These are phyloP conservation scores for Talaromyces sp. DNA, from an alignment of 2,329 filamentous ascomycete genomes.

Conservation along the genomic window DNA sequence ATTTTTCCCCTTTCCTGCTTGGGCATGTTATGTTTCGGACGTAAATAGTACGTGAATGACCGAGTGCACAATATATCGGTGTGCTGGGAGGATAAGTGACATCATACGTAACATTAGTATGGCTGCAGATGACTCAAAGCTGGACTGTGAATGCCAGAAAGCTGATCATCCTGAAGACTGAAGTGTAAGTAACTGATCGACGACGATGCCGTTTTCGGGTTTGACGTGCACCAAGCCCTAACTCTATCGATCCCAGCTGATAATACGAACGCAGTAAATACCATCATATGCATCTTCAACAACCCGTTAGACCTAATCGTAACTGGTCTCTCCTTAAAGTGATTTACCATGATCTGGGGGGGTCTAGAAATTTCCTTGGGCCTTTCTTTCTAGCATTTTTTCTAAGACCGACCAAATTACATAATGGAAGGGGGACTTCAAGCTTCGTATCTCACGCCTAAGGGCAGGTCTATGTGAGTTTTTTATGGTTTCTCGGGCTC, in stretches of 20 bases:
- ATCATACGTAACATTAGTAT: neutral
- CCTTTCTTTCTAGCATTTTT: neutral
- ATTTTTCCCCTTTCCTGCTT: neutral
- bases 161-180: neutral
- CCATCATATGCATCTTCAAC: neutral
- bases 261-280: neutral
- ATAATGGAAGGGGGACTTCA: neutral
- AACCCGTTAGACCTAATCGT: neutral
- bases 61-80: neutral
- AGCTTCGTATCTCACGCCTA: neutral
- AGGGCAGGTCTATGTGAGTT: neutral
- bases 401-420: neutral
- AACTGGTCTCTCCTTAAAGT: neutral
- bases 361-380: neutral
- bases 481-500: neutral
- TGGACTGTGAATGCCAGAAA: neutral
- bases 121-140: neutral
- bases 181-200: neutral
- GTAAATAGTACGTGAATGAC: neutral
- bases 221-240: slow-evolving; percentile 9
- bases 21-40: neutral
- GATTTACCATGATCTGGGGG: neutral
- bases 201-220: neutral
- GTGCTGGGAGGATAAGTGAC: neutral
- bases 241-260: neutral